phyloP scores from a whole-genome alignment of 2,329 filamentous ascomycete species.

The Sarocladiaceae sp. region DNA sequence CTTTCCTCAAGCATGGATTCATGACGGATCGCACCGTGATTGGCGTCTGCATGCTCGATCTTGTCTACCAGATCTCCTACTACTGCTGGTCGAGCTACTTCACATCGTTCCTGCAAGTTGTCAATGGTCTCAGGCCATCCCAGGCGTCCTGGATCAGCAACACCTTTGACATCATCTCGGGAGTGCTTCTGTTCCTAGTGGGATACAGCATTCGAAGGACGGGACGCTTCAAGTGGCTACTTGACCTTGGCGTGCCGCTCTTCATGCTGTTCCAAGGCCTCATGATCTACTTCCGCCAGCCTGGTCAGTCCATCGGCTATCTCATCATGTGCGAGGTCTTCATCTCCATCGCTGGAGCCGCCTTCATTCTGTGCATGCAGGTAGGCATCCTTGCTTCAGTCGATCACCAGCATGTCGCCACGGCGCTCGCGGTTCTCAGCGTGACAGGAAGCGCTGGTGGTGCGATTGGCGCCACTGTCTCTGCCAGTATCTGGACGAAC shows the following conservation, averaged over 20 bases:
- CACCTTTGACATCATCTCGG: constrained; percentile 9
- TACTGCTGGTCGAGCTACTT: constrained; percentile 45
- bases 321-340: constrained; percentile 34
- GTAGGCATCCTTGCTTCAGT: constrained; percentile 19
- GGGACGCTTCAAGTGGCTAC: constrained; percentile 7
- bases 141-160: constrained; percentile 25
- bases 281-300: constrained; percentile 35
- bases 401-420: constrained; percentile 19
- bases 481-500: constrained; percentile 18
- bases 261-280: constrained; percentile 30
- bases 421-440: constrained; percentile 16
- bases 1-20: constrained; percentile 45
- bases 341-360: constrained; percentile 31
- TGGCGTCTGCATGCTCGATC: constrained; percentile 34
- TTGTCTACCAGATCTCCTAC: constrained; percentile 36
- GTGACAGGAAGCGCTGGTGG: constrained; percentile 14
- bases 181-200: constrained; percentile 7
- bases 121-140: constrained; percentile 31
- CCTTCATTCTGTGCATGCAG: constrained; percentile 22
- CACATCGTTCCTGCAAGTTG: constrained; percentile 43
- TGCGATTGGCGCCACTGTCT: constrained; percentile 16
- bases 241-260: constrained; percentile 22
- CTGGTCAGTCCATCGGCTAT: constrained; percentile 26
- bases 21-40: constrained; percentile 42
- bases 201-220: constrained; percentile 3